phyloP scores from a whole-genome alignment of 768 basidiomycete genomes.

The Hydnomerulius pinastri region DNA sequence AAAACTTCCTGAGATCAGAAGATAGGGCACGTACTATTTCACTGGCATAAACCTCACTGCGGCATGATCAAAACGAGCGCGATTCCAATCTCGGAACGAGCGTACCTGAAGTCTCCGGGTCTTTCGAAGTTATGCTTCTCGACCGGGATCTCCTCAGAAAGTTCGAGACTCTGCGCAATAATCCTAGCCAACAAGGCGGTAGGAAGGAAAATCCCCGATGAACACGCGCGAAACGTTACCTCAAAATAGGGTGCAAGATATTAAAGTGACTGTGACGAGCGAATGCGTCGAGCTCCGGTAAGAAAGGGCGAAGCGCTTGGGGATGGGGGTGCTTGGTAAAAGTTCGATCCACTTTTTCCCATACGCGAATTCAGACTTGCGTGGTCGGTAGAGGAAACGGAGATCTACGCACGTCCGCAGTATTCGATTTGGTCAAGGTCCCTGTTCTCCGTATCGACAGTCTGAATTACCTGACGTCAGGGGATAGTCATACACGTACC shows the following conservation, averaged over 20 bases:
- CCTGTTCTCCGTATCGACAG: slow-evolving; percentile 49
- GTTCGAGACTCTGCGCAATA: slow-evolving; percentile 50
- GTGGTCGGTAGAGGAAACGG: background rate
- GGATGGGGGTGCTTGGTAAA: slow-evolving; percentile 50
- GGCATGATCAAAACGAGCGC: background rate
- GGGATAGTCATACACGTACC: slow-evolving; percentile 30
- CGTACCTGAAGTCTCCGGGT: slow-evolving; percentile 39
- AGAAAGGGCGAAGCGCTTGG: slow-evolving; percentile 44
- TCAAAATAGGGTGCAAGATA: slow-evolving; percentile 48
- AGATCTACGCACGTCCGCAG: slow-evolving; percentile 49
- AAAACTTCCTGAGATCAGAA: background rate
- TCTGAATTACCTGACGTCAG: slow-evolving; percentile 35
- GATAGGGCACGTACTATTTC: slow-evolving; percentile 51
- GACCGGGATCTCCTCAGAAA: slow-evolving; percentile 53
- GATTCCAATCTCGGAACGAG: background rate
- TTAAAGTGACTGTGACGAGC: slow-evolving; percentile 51
- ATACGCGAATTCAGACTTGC: background rate
- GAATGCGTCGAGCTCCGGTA: slow-evolving; percentile 54
- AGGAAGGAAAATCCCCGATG: background rate
- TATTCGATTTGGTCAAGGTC: slow-evolving; percentile 65
- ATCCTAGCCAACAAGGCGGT: slow-evolving; percentile 36
- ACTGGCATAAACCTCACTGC: slow-evolving; percentile 56
- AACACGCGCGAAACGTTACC: slow-evolving; percentile 26
- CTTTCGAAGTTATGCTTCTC: slow-evolving; percentile 47
- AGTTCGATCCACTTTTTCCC: slow-evolving; percentile 46